phyloP scores from a whole-genome alignment of 352 stramenopile genomes.

The Phytophthora gonapodyides region DNA sequence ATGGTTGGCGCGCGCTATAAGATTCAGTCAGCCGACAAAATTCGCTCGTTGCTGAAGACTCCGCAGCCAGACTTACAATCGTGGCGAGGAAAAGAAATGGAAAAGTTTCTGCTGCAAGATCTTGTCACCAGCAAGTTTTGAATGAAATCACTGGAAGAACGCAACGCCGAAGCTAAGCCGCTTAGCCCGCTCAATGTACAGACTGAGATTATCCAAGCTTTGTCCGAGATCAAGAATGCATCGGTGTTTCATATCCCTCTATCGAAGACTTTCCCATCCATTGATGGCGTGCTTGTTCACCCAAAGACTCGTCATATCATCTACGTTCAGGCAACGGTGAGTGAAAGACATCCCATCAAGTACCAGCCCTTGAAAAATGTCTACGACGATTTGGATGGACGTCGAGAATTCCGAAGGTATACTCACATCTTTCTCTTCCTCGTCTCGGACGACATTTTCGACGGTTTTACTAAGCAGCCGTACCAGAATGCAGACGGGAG shows the following conservation, averaged over 20 bases:
- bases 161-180: background rate
- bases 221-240: slow-evolving; percentile 32
- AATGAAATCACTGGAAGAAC: slow-evolving; percentile 5
- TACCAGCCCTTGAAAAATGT: slow-evolving; percentile 31
- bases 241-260: slow-evolving; percentile 32
- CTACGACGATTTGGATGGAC: slow-evolving; percentile 11
- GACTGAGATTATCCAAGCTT: slow-evolving; percentile 27
- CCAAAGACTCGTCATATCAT: slow-evolving; percentile 22
- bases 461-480: slow-evolving; percentile 20
- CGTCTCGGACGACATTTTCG: slow-evolving; percentile 22
- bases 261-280: slow-evolving; percentile 40
- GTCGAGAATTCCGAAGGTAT: slow-evolving; percentile 28
- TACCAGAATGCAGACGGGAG: slow-evolving; percentile 22
- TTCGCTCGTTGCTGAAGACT: slow-evolving; percentile 16
- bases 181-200: slow-evolving; percentile 15
- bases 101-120: no score
- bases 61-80: background rate
- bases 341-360: slow-evolving; percentile 27
- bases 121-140: slow-evolving; percentile 5
- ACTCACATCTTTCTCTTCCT: slow-evolving; percentile 28
- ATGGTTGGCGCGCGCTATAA: slow-evolving; percentile 8
- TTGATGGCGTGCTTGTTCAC: slow-evolving; percentile 36
- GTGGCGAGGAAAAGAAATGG: no score
- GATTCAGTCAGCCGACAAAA: background rate
- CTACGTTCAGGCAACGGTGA: slow-evolving; percentile 32